Conservation (phyloP, 352 stramenopile species). For the Pythium aquatile region DNA sequence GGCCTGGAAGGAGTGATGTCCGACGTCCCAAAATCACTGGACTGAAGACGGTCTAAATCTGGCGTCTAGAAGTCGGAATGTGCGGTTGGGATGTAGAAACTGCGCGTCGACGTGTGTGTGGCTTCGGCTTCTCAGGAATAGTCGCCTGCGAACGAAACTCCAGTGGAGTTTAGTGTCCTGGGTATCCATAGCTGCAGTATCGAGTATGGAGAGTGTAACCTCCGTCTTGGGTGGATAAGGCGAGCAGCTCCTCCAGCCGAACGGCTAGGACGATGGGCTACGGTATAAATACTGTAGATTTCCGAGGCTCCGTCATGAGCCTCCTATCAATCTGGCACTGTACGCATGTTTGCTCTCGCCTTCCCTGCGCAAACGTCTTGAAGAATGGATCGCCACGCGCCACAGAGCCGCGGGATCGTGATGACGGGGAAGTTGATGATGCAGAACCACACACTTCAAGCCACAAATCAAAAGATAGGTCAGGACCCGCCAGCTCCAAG, state of each 20-base stretch:
- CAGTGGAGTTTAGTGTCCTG: not conserved
- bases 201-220: not conserved
- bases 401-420: not conserved
- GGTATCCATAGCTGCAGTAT: no score
- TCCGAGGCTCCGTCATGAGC: not conserved
- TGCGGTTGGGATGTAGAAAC: not conserved
- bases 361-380: not conserved
- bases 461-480: conserved; percentile 2
- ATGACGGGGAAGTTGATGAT: conserved; percentile 1
- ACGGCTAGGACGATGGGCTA: not conserved
- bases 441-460: not conserved
- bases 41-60: conserved; percentile 3
- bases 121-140: not conserved
- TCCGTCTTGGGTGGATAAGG: not conserved
- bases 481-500: not conserved
- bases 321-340: not conserved
- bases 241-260: not conserved
- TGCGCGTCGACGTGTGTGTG: not conserved
- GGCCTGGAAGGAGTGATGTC: conserved; percentile 8
- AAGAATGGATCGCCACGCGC: not conserved
- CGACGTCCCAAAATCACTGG: conserved; percentile 13
- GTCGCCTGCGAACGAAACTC: not conserved
- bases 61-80: not conserved
- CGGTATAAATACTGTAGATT: not conserved
- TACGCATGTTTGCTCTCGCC: not conserved